Base-by-base conservation (phyloP, 805 yeast species). In the Saccharomycopsis sp. region DNA sequence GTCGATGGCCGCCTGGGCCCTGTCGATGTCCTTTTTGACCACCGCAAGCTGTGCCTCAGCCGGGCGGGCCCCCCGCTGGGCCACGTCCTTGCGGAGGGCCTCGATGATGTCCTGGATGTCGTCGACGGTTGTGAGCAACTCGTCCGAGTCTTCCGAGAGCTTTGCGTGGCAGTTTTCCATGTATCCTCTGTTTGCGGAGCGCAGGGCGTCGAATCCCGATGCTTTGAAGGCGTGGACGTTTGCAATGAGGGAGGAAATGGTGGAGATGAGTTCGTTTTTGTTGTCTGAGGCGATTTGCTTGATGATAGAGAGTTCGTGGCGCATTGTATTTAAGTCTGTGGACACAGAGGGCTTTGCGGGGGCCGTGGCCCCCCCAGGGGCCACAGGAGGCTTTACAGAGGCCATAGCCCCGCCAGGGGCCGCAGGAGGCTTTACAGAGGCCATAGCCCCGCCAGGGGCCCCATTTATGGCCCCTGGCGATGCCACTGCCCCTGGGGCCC, bases 81-180 rank as follows among this genome's bases (percentile, higher is more conserved):
- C 96, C 14, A 94, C 97, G 71, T 91, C 98, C 64, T 89, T 84
- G 57, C 97, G 77, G 56, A 92, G 73, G 0, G 89, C 89, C 67
- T 94, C 99, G 68, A 94, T 88, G 8, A 88, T 71, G 70, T 94
- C 99, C 67, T 91, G 97, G 18, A 94, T 73, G 63, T 90, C 97
- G 68, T 94, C 99, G 3, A 92, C 92, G 62, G 79, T 81, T 0
- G 92, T 84, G 37, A 94, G 76, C 8, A 94, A 71, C 0, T 68
- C 66, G 67, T 90, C 97, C 5, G 95, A 85, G 15, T 88, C 91
- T 51, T 80, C 82, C 5, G 95, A 87, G 23, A 94, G 75, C 64
- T 82, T 83, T 2, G 73, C 67, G 66, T 89, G 90, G 56, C 96
- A 87, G 16, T 78, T 78, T 50, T 85, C 90, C 85, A 94, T 87